Evolutionary conservation across 2,329 filamentous ascomycete genomes (phyloP), one percentile per base, ranked within the genome.

Genomic region (Phialophora tarda): DNA sequence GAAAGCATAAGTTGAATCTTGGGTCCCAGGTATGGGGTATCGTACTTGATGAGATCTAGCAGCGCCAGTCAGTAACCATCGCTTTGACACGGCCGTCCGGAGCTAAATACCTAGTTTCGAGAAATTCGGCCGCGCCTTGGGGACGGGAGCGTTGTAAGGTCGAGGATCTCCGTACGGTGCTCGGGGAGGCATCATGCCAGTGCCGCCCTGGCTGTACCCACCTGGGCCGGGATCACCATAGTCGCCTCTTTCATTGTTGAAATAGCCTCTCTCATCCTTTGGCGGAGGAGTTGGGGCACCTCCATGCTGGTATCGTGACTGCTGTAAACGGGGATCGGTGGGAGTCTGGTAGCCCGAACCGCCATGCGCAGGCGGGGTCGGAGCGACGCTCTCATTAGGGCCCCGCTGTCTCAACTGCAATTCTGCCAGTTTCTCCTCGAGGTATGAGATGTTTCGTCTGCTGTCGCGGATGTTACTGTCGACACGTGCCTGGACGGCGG

Each of bases 1-100:
- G 95, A 96, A 75, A 99, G 84, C 95, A 99, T 99, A 75, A 98
- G 91, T 82, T 99, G 95, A 75, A 99, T 99, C 73, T 96, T 93
- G 67, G 95, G 94, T 38, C 95, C 95, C 69, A 99, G 89, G 78
- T 97, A 92, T 21, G 91, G 91, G 34, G 93, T 97, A 77, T 99
- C 95, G 81, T 96, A 97, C 87, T 98, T 98, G 82, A 99, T 97
- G 70, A 99, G 84, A 80, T 99, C 95, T 97, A n/a, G 72, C 10
- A 23, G 38, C 4, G 34, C 23, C 21, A 26, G 38, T 44, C 44
- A 47, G 48, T 38, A 62, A n/a, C 10, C 12, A 12, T 51, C 48
- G 48, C 24, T 44, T 44, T 21, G 38, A 0, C 38, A 44, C 6
- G 38, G 38, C 38, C 38, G 14, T 44, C 17, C 5, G 5, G 38